These are phyloP conservation scores for Waltergamsia citrina DNA, from an alignment of 2,329 filamentous ascomycete species.

Conservation along the genomic window DNA sequence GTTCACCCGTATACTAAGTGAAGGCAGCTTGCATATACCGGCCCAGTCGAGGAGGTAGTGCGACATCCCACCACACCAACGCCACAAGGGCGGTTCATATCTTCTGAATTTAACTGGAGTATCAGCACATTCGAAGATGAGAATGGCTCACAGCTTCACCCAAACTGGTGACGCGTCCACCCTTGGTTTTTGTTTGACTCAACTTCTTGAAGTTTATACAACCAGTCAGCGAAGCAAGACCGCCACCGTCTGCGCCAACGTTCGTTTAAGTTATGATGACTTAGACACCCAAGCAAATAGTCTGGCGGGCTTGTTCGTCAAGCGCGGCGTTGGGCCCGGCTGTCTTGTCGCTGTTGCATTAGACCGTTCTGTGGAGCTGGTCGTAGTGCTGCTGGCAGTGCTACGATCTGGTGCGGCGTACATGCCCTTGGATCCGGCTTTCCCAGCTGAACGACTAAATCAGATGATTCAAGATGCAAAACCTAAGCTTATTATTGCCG, in stretches of 20 bases:
- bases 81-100: no score
- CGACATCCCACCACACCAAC: no score
- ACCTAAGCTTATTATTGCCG: slow-evolving; percentile 8
- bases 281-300: slow-evolving; percentile 6
- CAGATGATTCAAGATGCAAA: slow-evolving; percentile 9
- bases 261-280: slow-evolving; percentile 3
- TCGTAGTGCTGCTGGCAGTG: slow-evolving; percentile 8
- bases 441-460: slow-evolving; percentile 8
- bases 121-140: no score
- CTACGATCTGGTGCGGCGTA: slow-evolving; percentile 9
- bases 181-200: background rate
- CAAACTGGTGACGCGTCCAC: slow-evolving; percentile 1
- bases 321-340: slow-evolving; percentile 4
- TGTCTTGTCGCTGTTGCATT: slow-evolving; percentile 8
- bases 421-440: slow-evolving; percentile 8
- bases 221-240: slow-evolving; percentile 2
- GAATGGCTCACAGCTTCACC: slow-evolving; percentile 5
- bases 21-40: no score
- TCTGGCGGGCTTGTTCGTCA: slow-evolving; percentile 4
- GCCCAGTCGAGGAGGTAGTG: no score
- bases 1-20: no score
- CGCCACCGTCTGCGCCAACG: slow-evolving; percentile 6
- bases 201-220: slow-evolving; percentile 4
- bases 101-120: no score
- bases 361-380: slow-evolving; percentile 9